Evolutionary conservation across 768 basidiomycete species (phyloP).

Genomic region (Kondoa malvinella): DNA sequence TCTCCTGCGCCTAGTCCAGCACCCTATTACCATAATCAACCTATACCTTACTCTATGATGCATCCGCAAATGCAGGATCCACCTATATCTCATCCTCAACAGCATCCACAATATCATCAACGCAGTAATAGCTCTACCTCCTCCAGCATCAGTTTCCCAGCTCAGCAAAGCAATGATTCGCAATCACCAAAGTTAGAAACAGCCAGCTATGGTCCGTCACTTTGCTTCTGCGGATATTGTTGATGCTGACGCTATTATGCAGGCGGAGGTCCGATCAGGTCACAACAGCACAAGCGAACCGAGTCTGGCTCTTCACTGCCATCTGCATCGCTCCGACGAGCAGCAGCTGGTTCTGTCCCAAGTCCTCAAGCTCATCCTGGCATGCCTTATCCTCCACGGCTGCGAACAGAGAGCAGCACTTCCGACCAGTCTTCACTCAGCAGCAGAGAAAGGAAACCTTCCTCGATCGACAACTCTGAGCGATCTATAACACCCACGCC

Average conservation of each 20-base stretch:
- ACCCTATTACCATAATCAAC: not conserved
- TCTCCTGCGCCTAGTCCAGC: not conserved
- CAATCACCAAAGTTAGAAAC: no score
- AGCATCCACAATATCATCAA: not conserved
- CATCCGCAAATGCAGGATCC: not conserved
- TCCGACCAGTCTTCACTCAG: not conserved
- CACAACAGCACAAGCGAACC: not conserved
- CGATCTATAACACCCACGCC: slow-evolving; percentile 2
- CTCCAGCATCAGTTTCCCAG: not conserved
- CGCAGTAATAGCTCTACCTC: not conserved
- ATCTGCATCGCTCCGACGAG: not conserved
- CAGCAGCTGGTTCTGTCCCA: not conserved
- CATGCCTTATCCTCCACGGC: not conserved
- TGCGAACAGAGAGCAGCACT: not conserved
- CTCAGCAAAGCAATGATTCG: not conserved
- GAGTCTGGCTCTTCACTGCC: not conserved
- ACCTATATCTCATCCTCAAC: not conserved
- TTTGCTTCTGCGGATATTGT: no score
- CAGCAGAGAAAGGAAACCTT: not conserved
- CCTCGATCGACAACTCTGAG: not conserved
- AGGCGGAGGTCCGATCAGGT: not conserved
- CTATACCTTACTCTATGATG: not conserved
- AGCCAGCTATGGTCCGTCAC: no score
- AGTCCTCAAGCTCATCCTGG: not conserved
- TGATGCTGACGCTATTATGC: no score